phyloP scores from a whole-genome alignment of 805 yeast genomes.

The Nakazawaea peltata region DNA sequence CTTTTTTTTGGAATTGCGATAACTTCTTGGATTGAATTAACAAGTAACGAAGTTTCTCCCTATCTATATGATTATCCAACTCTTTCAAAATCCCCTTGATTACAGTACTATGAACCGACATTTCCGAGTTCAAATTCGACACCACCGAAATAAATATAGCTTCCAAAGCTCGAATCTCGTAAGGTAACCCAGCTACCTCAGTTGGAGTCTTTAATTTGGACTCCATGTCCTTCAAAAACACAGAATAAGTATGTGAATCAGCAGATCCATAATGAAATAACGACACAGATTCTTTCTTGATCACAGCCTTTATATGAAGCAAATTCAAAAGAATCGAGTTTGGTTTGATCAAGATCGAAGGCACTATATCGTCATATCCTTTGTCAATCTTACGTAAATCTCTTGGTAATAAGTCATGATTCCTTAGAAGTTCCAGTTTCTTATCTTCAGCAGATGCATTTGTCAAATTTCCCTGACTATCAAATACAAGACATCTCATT shows the following conservation, averaged over 20 bases:
- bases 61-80: conserved; percentile 74
- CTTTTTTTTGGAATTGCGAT: conserved; percentile 78
- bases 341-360: conserved; percentile 40
- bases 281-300: conserved; percentile 43
- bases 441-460: conserved; percentile 37
- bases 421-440: conserved; percentile 32
- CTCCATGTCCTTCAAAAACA: conserved; percentile 35
- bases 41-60: conserved; percentile 68
- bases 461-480: conserved; percentile 32
- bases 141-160: conserved; percentile 77
- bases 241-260: conserved; percentile 33
- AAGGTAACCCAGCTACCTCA: conserved; percentile 45
- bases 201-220: conserved; percentile 27
- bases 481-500: conserved; percentile 40
- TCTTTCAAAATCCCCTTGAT: conserved; percentile 68
- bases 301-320: conserved; percentile 42
- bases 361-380: conserved; percentile 44
- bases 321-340: conserved; percentile 39
- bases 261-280: conserved; percentile 40
- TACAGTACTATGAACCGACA: conserved; percentile 75
- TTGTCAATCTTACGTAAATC: conserved; percentile 46
- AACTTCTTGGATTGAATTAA: conserved; percentile 81
- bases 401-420: conserved; percentile 40
- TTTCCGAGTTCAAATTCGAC: conserved; percentile 72
- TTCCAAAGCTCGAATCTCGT: conserved; percentile 87